Base-by-base conservation (phyloP, 176 grass and related monocot species). In the Triticum turgidum region DNA sequence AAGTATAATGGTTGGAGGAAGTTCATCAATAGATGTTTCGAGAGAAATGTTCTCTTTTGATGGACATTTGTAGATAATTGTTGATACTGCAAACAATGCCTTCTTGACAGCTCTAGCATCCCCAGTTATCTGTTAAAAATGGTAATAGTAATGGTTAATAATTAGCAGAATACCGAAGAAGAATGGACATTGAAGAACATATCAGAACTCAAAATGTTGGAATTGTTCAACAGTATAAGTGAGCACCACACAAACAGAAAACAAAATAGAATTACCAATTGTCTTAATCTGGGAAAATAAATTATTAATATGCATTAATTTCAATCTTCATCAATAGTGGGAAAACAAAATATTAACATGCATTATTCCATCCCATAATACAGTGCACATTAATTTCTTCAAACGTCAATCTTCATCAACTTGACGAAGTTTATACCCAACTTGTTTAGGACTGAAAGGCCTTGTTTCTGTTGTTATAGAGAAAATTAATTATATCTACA, bases 41-140 rank as follows among this genome's bases (percentile, higher is more conserved):
- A 99, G 90, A 78, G 92, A 83, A 69, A 99, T 97, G 17, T 73
- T 90, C 88, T 99, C 97, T 85, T 93, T 99, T 39, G 97, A 87
- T 80, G 87, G 80, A 61, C 88, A 90, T 39, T 97, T 99, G 87
- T 91, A 99, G 80, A 99, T 93, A 61, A 99, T 93, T 69, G 94
- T 80, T 82, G 97, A 99, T 84, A 97, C 71, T 39, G 89, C 87
- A 81, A 91, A 89, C 73, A 99, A 86, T 2, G 94, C 97, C 65
- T 86, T 94, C 79, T 86, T 91, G 77, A 99, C 94, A 82, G 94
- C 91, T 80, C 92, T 88, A 76, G 90, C 77, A 88, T 91, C 83
- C 69, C 97, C 97, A 72, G 76, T 86, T 83, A 99, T 99, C 97
- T 99, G 87, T 78, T 54, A 73, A 54, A 45, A 76, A 52, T 75